Conservation (phyloP, 106 monocot species). For the Dendrobium chrysotoxum region DNA sequence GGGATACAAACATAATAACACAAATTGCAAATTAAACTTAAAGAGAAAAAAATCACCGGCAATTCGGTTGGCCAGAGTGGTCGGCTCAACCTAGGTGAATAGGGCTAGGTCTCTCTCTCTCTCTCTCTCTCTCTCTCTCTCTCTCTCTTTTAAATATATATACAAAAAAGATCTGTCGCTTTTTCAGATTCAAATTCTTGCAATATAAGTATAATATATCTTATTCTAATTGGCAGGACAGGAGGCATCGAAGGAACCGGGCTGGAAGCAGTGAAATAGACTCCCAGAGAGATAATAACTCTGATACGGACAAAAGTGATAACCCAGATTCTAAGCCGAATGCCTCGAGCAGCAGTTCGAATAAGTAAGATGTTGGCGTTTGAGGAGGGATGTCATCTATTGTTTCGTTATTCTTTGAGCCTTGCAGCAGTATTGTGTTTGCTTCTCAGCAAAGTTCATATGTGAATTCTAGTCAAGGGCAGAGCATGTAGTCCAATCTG, state of each 20-base stretch:
- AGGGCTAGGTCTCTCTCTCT: no score
- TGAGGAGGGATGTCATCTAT: not conserved
- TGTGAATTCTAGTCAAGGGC: not conserved
- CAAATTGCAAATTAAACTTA: no score
- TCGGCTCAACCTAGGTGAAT: no score
- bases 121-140: no score
- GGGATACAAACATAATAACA: no score
- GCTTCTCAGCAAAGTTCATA: not conserved
- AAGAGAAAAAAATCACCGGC: no score
- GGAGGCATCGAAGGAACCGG: slow-evolving; percentile 47
- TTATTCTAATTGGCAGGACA: slow-evolving; percentile 40
- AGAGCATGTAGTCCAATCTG: not conserved
- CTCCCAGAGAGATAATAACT: slow-evolving; percentile 62
- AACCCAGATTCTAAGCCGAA: slow-evolving; percentile 24
- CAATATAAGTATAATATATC: not conserved
- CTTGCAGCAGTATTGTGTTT: not conserved
- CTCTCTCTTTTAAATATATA: no score
- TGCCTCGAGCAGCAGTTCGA: slow-evolving; percentile 1
- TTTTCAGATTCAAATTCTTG: no score
- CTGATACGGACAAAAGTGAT: slow-evolving; percentile 84
- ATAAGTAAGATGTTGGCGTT: not conserved
- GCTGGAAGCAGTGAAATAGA: slow-evolving; percentile 54
- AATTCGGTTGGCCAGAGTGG: no score
- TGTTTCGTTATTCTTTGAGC: not conserved
- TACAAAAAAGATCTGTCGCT: no score